Evolutionary conservation across 345 rosid species (phyloP), one percentile per base, ranked within the genome.

Genomic region (Ceriops zippeliana): DNA sequence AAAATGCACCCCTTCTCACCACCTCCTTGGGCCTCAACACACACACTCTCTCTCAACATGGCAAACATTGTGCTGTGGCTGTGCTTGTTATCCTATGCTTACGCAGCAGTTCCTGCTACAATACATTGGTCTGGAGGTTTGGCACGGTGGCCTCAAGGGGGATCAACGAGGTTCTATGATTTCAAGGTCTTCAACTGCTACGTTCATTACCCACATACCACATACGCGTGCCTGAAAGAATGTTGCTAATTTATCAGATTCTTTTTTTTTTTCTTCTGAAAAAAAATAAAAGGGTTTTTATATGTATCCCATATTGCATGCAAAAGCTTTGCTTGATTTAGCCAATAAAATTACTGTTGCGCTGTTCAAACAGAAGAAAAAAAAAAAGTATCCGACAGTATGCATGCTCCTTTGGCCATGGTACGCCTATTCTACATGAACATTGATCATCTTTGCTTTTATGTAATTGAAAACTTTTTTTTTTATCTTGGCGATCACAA

Each of bases 161-260:
- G 81, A 62, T 76, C 91, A 20, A 81, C 96, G 75, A 83, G 87
- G 62, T 82, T 89, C 84, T 91, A 89, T 65, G 87, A 86, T 56
- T 91, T 91, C 74, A 89, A 89, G 88, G 96, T 83, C 75, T 73
- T 49, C 35, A 27, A 16, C 2, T 63, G 13, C 63, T 38, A 38
- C 3, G 31, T n/a, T 19, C 51, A 21, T 22, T 38, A 10, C 47
- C 47, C 47, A 38, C 47, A 2, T 38, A 11, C 47, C 47, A 38
- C 47, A 10, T 38, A 11, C 47, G 3, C 3, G 47, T 1, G 15
- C 47, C 47, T 2, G 16, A 13, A 38, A 9, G 15, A 38, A 11
- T 10, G 47, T 38, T 10, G 47, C 16, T 38, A 38, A 38, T 38
- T 38, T 38, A 9, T 38, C 47, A 16, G 16, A 38, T 38, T 38